These are phyloP conservation scores for Sclerotinia sclerotiorum DNA, from an alignment of 2,329 filamentous ascomycete species.

Conservation along the genomic window DNA sequence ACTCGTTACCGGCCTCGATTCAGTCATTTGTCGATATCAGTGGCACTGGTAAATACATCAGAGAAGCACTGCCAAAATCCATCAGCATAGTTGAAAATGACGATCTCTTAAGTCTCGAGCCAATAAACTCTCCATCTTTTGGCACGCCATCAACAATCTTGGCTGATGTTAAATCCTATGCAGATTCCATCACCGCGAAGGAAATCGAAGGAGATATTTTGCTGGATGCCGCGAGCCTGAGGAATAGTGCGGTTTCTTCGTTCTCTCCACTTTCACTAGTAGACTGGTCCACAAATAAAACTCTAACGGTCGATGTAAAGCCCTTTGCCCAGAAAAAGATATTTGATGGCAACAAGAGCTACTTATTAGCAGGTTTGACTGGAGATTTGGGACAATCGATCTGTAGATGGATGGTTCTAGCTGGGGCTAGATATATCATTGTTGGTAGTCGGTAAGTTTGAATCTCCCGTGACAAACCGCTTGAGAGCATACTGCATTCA, in stretches of 20 bases:
- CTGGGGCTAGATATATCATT: constrained; percentile 40
- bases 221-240: background rate
- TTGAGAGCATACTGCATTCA: background rate
- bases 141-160: background rate
- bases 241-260: background rate
- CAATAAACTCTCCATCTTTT: background rate
- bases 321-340: constrained; percentile 6
- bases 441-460: constrained; percentile 18
- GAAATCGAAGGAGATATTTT: background rate
- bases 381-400: constrained; percentile 43
- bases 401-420: constrained; percentile 44
- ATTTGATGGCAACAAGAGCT: constrained; percentile 36
- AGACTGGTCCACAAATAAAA: constrained; percentile 22
- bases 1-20: background rate
- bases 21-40: constrained; percentile 16
- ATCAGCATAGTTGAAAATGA: background rate
- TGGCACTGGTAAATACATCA: constrained; percentile 2
- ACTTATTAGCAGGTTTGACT: constrained; percentile 39
- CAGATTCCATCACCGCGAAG: background rate
- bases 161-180: constrained; percentile 1
- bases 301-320: constrained; percentile 16
- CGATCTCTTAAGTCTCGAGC: background rate
- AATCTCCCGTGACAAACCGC: background rate
- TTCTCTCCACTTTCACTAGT: constrained; percentile 16
- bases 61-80: background rate